Percentiles rank a stretch among this genome's conserved stretches.
Evolutionary conservation across 2,329 filamentous ascomycete species (phyloP).

Genomic region (Penicillium sp.): DNA sequence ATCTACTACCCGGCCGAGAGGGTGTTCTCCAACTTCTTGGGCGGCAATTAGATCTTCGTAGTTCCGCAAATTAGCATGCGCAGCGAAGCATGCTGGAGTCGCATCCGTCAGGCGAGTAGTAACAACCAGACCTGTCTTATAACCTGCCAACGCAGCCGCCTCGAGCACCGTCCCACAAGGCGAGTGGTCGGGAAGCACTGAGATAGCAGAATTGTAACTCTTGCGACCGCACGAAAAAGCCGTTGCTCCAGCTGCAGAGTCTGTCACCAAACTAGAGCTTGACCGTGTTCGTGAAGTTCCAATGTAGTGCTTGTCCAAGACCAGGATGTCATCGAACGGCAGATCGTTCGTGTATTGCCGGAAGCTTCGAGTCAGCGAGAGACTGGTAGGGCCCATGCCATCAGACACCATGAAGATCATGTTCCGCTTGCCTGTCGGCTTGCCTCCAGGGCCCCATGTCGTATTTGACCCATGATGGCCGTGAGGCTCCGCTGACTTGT

Average conservation of each 20-base stretch:
- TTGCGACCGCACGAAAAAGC: conserved; percentile 91
- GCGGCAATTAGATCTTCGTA: conserved; percentile 90
- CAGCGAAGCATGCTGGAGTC: conserved; percentile 90
- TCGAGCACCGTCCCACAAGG: conserved; percentile 92
- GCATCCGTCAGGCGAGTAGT: conserved; percentile 95
- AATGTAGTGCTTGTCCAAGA: conserved; percentile 84
- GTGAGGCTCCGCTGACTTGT: conserved; percentile 49
- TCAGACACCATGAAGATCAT: conserved; percentile 99
- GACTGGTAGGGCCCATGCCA: conserved; percentile 92
- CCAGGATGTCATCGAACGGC: conserved; percentile 71
- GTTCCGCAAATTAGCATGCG: conserved; percentile 74
- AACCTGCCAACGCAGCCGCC: conserved; percentile 87
- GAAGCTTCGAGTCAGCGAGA: conserved; percentile 82
- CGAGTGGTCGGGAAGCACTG: conserved; percentile 76
- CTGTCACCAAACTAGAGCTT: conserved; percentile 80
- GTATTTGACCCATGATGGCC: conserved; percentile 26
- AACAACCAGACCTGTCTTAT: conserved; percentile 89
- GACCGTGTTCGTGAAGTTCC: conserved; percentile 86
- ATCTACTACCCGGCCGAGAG: conserved; percentile 83
- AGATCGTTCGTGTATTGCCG: conserved; percentile 73
- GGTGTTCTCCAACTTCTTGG: conserved; percentile 86
- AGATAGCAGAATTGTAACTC: conserved; percentile 96
- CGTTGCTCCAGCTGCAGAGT: conserved; percentile 94
- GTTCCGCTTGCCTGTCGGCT: conserved; percentile 72
- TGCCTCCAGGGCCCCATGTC: conserved; percentile 40